A percentile compares a stretch with the other conserved stretches of the same genome.
phyloP scores from a whole-genome alignment of 1,284 basidiomycete species.

The Trametes pubescens region DNA sequence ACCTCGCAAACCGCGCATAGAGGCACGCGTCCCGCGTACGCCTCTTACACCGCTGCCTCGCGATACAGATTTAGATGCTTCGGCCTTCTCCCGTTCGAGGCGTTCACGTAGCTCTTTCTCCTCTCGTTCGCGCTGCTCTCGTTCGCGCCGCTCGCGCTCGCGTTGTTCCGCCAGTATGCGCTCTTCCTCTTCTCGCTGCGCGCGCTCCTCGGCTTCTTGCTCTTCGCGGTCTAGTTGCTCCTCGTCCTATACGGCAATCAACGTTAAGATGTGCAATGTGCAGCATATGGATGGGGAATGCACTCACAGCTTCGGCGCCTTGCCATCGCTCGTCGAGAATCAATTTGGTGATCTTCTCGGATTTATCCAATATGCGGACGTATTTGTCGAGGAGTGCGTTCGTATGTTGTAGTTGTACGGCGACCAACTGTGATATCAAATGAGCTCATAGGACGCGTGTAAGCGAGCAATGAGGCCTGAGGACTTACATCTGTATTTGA shows the following conservation, averaged over 20 bases:
- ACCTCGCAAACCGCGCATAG: conserved; percentile 42
- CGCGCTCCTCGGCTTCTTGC: conserved; percentile 54
- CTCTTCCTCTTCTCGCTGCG: conserved; percentile 59
- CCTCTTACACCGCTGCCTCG: conserved; percentile 47
- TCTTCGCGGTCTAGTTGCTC: conserved; percentile 58
- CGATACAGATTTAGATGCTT: conserved; percentile 27
- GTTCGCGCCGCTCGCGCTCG: conserved; percentile 54
- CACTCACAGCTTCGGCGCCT: conserved; percentile 70
- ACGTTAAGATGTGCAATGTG: background rate
- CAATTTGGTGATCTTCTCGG: conserved; percentile 68
- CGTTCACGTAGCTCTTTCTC: conserved; percentile 58
- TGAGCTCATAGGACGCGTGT: background rate
- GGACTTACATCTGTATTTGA: conserved; percentile 70
- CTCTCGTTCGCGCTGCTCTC: conserved; percentile 58
- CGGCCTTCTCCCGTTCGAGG: conserved; percentile 38
- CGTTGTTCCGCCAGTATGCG: conserved; percentile 53
- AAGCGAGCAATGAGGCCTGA: conserved; percentile 4
- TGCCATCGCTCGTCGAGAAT: conserved; percentile 80
- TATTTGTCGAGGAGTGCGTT: conserved; percentile 79
- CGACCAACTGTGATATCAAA: conserved; percentile 48
- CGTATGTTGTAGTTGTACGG: conserved; percentile 70
- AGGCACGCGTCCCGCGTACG: conserved; percentile 49
- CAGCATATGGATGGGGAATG: background rate
- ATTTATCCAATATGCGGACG: conserved; percentile 69
- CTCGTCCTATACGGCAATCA: conserved; percentile 58